These are phyloP conservation scores for Brassica juncea DNA, from an alignment of 345 rosid genomes.

Conservation along the genomic window DNA sequence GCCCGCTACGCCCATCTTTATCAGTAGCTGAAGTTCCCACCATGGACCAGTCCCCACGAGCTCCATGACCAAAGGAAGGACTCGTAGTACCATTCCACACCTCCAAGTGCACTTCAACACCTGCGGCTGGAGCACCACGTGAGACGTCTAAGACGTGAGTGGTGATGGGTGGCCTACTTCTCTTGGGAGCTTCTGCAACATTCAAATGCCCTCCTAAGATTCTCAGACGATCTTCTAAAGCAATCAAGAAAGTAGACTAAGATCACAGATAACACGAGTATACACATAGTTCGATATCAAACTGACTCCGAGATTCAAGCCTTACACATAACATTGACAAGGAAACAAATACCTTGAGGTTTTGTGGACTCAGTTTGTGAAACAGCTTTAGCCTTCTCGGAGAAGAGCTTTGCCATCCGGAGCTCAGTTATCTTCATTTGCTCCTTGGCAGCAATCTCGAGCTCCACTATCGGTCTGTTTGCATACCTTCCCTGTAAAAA, in stretches of 20 bases:
- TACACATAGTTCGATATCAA: not conserved
- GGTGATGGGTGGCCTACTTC: slow-evolving; percentile 83
- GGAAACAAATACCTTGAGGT: slow-evolving; percentile 54
- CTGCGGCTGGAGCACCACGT: slow-evolving; percentile 77
- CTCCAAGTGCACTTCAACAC: slow-evolving; percentile 69
- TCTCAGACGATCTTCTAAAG: slow-evolving; percentile 62
- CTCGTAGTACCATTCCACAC: slow-evolving; percentile 59
- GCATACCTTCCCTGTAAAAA: slow-evolving; percentile 64
- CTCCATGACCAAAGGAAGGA: slow-evolving; percentile 36
- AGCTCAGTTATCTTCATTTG: slow-evolving; percentile 89
- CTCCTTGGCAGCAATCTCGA: slow-evolving; percentile 84
- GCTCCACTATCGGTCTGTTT: slow-evolving; percentile 76
- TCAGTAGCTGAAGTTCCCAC: slow-evolving; percentile 73
- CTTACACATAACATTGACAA: not conserved
- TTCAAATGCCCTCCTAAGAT: slow-evolving; percentile 73
- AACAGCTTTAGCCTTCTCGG: slow-evolving; percentile 42
- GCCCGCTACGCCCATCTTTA: slow-evolving; percentile 84
- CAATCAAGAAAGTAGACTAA: not conserved
- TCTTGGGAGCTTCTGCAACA: slow-evolving; percentile 46
- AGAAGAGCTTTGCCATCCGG: slow-evolving; percentile 76
- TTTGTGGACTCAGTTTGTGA: slow-evolving; percentile 44
- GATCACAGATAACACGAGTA: not conserved
- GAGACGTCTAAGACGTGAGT: slow-evolving; percentile 93
- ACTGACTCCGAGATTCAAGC: not conserved
- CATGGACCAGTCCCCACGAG: slow-evolving; percentile 51